Percentiles rank a stretch among this genome's conserved stretches.
Evolutionary conservation across 2,329 filamentous ascomycete genomes (phyloP).

Genomic region (Alternaria angustiovoidea): DNA sequence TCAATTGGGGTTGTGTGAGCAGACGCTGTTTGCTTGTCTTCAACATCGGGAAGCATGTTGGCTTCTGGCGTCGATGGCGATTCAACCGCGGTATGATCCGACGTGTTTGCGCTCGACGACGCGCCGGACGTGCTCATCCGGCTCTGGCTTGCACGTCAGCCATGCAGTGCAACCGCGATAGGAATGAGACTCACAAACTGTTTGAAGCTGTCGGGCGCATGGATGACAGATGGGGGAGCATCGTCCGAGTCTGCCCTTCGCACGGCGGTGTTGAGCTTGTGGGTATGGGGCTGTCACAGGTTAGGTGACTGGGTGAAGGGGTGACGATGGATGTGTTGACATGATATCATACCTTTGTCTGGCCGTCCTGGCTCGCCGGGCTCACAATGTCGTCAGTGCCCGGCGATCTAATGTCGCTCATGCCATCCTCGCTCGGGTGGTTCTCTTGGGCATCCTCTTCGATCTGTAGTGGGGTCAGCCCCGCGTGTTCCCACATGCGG

Average conservation of each 20-base stretch:
- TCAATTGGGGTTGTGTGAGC: constrained; percentile 75
- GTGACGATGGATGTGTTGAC: background rate
- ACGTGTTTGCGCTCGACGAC: constrained; percentile 41
- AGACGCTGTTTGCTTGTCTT: constrained; percentile 45
- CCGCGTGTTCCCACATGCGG: constrained; percentile 7
- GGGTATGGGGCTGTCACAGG: constrained; percentile 48
- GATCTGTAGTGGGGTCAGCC: constrained; percentile 58
- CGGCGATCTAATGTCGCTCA: constrained; percentile 50
- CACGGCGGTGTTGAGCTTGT: constrained; percentile 56
- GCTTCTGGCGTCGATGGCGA: constrained; percentile 50
- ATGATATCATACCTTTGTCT: constrained; percentile 40
- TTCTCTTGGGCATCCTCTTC: constrained; percentile 78
- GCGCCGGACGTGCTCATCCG: constrained; percentile 39
- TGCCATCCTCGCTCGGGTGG: constrained; percentile 51
- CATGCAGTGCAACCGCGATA: constrained; percentile 39
- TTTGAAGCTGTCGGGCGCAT: constrained; percentile 83
- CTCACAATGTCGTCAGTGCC: constrained; percentile 48
- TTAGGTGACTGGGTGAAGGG: constrained; percentile 5
- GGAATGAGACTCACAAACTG: constrained; percentile 68
- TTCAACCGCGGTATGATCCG: constrained; percentile 48
- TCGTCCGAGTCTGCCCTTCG: constrained; percentile 69
- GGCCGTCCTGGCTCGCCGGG: constrained; percentile 43
- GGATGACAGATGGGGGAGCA: constrained; percentile 88
- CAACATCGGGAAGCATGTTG: constrained; percentile 47
- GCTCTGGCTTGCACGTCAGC: constrained; percentile 43